A percentile compares a stretch with the other conserved stretches of the same genome.
phyloP scores from a whole-genome alignment of 768 basidiomycete species.

The Podaxis sp. region DNA sequence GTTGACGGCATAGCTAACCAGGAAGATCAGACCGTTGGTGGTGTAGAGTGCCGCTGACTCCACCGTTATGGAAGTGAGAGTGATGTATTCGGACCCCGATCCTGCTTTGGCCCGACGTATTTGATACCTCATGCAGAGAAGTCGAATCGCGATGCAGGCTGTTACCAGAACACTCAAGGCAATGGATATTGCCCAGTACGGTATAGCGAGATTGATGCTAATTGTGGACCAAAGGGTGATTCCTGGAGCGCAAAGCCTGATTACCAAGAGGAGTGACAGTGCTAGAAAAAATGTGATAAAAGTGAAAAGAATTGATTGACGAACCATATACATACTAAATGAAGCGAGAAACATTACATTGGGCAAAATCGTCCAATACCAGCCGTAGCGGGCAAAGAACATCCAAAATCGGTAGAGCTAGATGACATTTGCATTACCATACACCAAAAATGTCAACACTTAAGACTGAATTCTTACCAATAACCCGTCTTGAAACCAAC shows the following conservation, averaged over 20 bases:
- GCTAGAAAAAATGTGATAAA: constrained; percentile 3
- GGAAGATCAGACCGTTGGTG: constrained; percentile 30
- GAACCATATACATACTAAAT: constrained; percentile 8
- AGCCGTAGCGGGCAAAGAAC: constrained; percentile 11
- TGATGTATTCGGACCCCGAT: constrained; percentile 29
- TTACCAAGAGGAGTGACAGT: constrained; percentile 11
- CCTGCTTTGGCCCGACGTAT: constrained; percentile 23
- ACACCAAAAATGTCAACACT: neutral
- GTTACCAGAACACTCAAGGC: constrained; percentile 38
- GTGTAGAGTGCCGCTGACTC: constrained; percentile 39
- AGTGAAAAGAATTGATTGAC: neutral
- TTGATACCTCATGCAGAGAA: constrained; percentile 27
- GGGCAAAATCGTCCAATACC: constrained; percentile 5
- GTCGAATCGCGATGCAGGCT: constrained; percentile 33
- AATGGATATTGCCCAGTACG: constrained; percentile 38
- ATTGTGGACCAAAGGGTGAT: constrained; percentile 18
- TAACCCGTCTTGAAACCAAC: constrained; percentile 20
- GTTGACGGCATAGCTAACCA: constrained; percentile 31
- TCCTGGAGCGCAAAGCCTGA: constrained; percentile 6
- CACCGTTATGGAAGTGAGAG: constrained; percentile 33
- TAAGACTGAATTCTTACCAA: constrained; percentile 12
- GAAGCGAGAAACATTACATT: constrained; percentile 13
- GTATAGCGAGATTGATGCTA: constrained; percentile 30
- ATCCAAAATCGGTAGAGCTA: constrained; percentile 18
- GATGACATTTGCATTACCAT: neutral